Evolutionary conservation across 2,329 filamentous ascomycete genomes (phyloP), one percentile per base, ranked within the genome.

Genomic region (Ophiocordyceps australis): DNA sequence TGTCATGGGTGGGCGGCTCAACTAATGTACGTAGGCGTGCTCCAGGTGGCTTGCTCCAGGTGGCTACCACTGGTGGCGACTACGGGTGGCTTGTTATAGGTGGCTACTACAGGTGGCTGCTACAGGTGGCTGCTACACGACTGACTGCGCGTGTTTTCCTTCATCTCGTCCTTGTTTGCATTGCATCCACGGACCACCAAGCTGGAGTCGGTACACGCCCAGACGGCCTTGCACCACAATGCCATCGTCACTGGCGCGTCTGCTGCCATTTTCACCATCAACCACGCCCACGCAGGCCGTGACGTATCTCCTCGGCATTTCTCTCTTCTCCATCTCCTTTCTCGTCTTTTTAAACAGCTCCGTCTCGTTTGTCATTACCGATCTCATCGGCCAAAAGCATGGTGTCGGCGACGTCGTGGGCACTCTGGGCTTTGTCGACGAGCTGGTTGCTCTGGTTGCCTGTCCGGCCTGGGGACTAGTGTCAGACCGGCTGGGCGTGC

Each of bases 311-410:
- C 62, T 83, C 35, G 75, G 74, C 44, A 77, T 89, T 41, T 79
- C 77, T 32, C 70, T 91, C 38, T 86, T 86, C 58, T 81, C 74
- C 49, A 89, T 91, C 42, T 76, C 77, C 28, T 89, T 89, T 55
- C 74, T 91, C 36, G 81, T 91, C 41, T 91, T 91, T 53, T 66
- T 91, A 34, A 89, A 89, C 57, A 78, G 73, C 55, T 75, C 72
- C 43, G 62, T 89, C 31, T 82, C 76, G 28, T 91, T 89, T 51
- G 77, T 89, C 31, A 72, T 91, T 32, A 86, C 79, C 32, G 77
- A 86, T 47, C 64, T 82, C 33, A 73, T 91, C 37, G 78, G 77
- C 32, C 63, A 77, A 39, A 74, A 77, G 42, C 51, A 71, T 33
- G 61, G 65, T 38, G 77, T 89, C 7, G 81, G 81, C 35, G 70